Evolutionary conservation across 345 rosid species (phyloP).

Genomic region (Gossypium turneri): DNA sequence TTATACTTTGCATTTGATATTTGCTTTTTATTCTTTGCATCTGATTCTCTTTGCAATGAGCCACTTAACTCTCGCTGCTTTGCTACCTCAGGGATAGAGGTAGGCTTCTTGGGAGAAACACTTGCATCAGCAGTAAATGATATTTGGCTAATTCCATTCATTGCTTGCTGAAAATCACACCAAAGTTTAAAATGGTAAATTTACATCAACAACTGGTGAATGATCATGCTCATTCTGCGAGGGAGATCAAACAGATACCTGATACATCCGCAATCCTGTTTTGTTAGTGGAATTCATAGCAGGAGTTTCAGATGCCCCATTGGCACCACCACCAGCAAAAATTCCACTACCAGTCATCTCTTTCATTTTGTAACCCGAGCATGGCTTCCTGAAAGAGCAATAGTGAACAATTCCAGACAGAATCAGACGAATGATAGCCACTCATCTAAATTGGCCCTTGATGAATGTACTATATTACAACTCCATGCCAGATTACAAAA

Average conservation of each 20-base stretch:
- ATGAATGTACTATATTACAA: neutral
- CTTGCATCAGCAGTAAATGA: constrained; percentile 68
- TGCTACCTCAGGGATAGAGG: constrained; percentile 68
- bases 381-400: constrained; percentile 54
- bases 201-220: neutral
- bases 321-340: constrained; percentile 41
- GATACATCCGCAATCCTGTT: constrained; percentile 65
- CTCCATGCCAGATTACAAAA: neutral
- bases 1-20: constrained; percentile 72
- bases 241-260: constrained; percentile 35
- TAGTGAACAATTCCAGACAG: neutral
- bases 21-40: constrained; percentile 58
- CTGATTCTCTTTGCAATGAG: constrained; percentile 53
- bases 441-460: neutral
- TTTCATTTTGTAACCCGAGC: constrained; percentile 76
- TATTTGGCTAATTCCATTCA: constrained; percentile 77
- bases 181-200: constrained; percentile 8
- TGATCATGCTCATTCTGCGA: neutral
- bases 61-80: constrained; percentile 86
- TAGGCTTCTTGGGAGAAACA: constrained; percentile 71
- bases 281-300: constrained; percentile 34
- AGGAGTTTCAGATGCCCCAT: constrained; percentile 44
- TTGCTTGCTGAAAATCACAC: constrained; percentile 47
- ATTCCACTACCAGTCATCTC: constrained; percentile 93
- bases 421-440: neutral